phyloP scores from a whole-genome alignment of 2,329 filamentous ascomycete genomes.

The Botrytis fabae region DNA sequence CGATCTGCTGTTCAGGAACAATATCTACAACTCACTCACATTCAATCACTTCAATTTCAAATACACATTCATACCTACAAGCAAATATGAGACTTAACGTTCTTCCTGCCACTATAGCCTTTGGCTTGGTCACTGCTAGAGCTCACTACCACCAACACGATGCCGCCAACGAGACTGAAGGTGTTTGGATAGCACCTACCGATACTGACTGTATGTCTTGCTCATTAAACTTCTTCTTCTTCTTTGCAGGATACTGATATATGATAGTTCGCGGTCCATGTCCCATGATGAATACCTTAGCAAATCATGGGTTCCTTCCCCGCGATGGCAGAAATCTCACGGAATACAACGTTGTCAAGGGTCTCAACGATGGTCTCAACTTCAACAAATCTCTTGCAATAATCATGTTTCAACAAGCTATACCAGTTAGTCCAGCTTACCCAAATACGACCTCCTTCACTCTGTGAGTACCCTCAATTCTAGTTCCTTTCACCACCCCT shows the following conservation, averaged over 20 bases:
- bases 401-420: constrained; percentile 47
- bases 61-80: not conserved
- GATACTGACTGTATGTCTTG: not conserved
- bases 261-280: constrained; percentile 41
- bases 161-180: not conserved
- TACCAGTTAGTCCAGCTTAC: constrained; percentile 45
- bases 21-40: not conserved
- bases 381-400: constrained; percentile 45
- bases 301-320: constrained; percentile 48
- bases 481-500: not conserved
- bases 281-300: constrained; percentile 48
- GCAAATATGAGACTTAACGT: constrained; percentile 14
- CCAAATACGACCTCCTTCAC: constrained; percentile 45
- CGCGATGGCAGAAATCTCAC: constrained; percentile 45
- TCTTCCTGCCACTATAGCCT: not conserved
- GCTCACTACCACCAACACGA: not conserved
- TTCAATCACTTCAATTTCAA: not conserved
- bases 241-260: constrained; percentile 16
- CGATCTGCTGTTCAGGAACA: not conserved
- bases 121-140: not conserved
- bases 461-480: not conserved
- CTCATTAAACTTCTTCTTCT: not conserved
- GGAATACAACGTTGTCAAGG: constrained; percentile 41
- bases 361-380: constrained; percentile 46
- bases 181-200: not conserved